Conservation (phyloP, 139 green algal species). For the Tetradesmus obliquus region DNA sequence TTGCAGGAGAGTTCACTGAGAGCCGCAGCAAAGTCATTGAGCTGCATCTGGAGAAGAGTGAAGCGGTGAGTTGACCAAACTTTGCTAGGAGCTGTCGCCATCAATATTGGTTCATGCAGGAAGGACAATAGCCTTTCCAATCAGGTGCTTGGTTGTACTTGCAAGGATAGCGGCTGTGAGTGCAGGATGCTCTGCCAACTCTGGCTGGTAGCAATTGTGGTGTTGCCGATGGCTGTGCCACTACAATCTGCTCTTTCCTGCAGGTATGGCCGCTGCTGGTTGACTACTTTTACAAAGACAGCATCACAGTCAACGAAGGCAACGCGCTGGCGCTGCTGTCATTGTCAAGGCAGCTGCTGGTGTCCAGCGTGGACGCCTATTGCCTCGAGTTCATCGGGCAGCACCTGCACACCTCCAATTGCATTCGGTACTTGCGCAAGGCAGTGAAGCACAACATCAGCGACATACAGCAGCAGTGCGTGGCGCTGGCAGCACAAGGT, state of each 20-base stretch:
- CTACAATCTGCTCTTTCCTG: no score
- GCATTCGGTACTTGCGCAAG: conserved; percentile 42
- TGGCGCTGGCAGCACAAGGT: conserved; percentile 51
- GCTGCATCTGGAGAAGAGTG: conserved; percentile 33
- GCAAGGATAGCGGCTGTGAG: background rate
- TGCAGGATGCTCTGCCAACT: no score
- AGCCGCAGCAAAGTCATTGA: conserved; percentile 35
- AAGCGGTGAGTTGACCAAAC: background rate
- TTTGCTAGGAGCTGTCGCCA: background rate
- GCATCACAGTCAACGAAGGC: conserved; percentile 16
- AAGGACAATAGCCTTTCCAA: background rate
- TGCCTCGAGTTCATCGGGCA: conserved; percentile 41
- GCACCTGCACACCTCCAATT: conserved; percentile 34
- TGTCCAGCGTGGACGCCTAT: conserved; percentile 34
- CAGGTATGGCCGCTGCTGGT: conserved; percentile 27
- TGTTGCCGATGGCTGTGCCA: no score
- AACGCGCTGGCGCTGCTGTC: conserved; percentile 50
- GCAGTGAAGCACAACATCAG: conserved; percentile 48
- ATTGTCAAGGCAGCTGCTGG: conserved; percentile 52
- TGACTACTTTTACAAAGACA: conserved; percentile 52
- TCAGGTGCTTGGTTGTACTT: background rate
- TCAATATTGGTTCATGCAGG: background rate
- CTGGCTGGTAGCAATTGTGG: no score
- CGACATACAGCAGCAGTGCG: conserved; percentile 49
- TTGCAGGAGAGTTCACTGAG: conserved; percentile 15